Evolutionary conservation across 805 yeast species (phyloP).

Genomic region (Metschnikowia bowlesiae): DNA sequence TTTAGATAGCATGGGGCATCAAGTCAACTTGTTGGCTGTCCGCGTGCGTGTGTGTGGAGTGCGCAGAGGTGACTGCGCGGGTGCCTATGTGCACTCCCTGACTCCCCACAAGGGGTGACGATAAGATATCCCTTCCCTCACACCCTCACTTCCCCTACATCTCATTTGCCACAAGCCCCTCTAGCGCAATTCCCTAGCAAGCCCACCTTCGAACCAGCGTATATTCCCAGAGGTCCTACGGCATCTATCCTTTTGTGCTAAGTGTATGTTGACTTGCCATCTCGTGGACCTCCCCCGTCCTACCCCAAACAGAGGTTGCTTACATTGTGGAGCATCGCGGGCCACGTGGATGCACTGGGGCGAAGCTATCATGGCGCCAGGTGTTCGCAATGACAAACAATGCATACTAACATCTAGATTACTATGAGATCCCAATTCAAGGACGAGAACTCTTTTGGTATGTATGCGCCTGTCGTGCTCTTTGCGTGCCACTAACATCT

Average conservation of each 20-base stretch:
- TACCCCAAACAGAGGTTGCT: neutral
- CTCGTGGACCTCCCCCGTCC: neutral
- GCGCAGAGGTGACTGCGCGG: neutral
- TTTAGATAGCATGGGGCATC: conserved; percentile 12
- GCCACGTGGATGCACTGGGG: conserved; percentile 3
- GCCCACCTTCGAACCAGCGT: neutral
- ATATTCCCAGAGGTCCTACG: neutral
- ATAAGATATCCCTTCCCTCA: conserved; percentile 8
- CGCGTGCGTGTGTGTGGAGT: neutral
- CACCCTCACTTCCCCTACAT: neutral
- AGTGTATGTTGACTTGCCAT: neutral
- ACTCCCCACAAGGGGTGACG: conserved; percentile 17
- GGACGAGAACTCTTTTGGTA: conserved; percentile 93
- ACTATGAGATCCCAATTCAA: conserved; percentile 87
- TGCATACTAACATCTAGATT: conserved; percentile 4
- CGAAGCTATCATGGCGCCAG: neutral
- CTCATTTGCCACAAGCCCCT: conserved; percentile 1
- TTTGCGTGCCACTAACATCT: conserved; percentile 11
- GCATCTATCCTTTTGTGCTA: neutral
- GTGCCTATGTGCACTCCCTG: conserved; percentile 9
- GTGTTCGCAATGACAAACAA: neutral
- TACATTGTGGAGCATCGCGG: neutral
- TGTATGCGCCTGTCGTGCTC: conserved; percentile 27
- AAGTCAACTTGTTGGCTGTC: neutral
- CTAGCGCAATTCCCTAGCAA: neutral